These are phyloP conservation scores for Trichocladium antarcticum DNA, from an alignment of 495 filamentous ascomycete species.

Conservation along the genomic window DNA sequence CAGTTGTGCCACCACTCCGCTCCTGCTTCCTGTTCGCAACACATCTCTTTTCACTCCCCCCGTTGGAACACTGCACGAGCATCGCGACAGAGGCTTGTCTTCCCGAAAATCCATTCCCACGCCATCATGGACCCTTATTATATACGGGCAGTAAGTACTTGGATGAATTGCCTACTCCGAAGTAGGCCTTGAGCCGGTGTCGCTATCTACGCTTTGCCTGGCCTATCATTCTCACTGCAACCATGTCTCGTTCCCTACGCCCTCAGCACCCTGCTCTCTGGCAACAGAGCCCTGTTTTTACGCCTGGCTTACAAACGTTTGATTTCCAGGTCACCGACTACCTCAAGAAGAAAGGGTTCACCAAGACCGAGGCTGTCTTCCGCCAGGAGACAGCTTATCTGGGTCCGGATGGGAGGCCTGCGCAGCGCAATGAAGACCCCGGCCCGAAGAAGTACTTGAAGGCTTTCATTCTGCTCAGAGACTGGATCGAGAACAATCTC, in stretches of 20 bases:
- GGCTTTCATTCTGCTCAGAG: conserved; percentile 59
- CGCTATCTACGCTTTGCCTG: no score
- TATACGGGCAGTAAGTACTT: no score
- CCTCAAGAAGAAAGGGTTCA: conserved; percentile 90
- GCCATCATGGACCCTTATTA: no score
- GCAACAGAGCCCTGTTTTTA: background rate
- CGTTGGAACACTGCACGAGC: no score
- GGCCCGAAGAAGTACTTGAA: conserved; percentile 64
- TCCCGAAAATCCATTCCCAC: no score
- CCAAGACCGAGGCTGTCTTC: conserved; percentile 82
- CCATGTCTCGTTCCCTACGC: background rate
- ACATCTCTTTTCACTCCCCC: no score
- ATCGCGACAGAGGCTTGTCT: no score
- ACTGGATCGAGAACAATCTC: conserved; percentile 79
- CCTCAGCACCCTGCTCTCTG: background rate
- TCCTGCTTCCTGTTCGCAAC: background rate
- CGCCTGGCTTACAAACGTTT: background rate
- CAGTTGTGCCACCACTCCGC: background rate
- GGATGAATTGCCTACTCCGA: no score
- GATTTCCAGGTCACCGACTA: conserved; percentile 78
- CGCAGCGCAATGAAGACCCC: conserved; percentile 53
- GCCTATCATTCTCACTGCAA: no score
- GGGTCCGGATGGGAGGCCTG: conserved; percentile 63
- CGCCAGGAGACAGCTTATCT: conserved; percentile 69
- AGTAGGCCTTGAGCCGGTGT: no score